A percentile compares a stretch with the other conserved stretches of the same genome.
phyloP scores from a whole-genome alignment of 495 filamentous ascomycete species.

The Bacidia gigantensis region DNA sequence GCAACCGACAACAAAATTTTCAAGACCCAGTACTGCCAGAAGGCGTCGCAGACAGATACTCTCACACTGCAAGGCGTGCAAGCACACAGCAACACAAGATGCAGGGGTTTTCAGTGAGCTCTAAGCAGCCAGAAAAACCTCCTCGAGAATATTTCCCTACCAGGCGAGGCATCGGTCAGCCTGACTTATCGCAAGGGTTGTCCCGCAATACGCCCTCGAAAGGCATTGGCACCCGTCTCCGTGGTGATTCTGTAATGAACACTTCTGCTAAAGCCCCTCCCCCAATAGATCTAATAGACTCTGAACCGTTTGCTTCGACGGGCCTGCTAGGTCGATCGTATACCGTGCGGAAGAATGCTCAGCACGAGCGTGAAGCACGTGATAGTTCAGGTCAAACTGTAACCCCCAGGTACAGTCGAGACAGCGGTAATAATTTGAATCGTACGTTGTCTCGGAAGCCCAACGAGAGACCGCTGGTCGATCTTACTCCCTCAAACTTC shows the following conservation, averaged over 20 bases:
- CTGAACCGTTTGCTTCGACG: conserved; percentile 39
- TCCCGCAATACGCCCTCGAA: too few species aligned
- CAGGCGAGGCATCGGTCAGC: too few species aligned
- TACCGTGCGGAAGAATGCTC: conserved; percentile 42
- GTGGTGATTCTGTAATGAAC: too few species aligned
- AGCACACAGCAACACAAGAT: not conserved
- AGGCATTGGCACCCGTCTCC: too few species aligned
- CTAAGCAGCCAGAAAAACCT: not conserved
- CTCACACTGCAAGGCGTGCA: too few species aligned
- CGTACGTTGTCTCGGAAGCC: conserved; percentile 21
- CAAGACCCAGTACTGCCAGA: too few species aligned
- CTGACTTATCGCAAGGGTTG: too few species aligned
- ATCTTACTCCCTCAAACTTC: conserved; percentile 58
- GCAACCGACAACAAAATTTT: too few species aligned
- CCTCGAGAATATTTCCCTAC: too few species aligned
- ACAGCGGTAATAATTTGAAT: conserved; percentile 6
- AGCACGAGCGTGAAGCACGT: conserved; percentile 37
- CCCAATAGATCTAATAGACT: too few species aligned
- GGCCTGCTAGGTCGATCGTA: conserved; percentile 52
- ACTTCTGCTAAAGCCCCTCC: too few species aligned
- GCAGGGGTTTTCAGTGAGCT: not conserved
- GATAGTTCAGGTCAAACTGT: conserved; percentile 14
- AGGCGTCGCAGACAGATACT: too few species aligned
- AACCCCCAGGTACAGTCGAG: not conserved
- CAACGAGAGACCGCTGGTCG: conserved; percentile 52